phyloP scores from a whole-genome alignment of 306 rosid genomes.

The Luffa aegyptiaca region DNA sequence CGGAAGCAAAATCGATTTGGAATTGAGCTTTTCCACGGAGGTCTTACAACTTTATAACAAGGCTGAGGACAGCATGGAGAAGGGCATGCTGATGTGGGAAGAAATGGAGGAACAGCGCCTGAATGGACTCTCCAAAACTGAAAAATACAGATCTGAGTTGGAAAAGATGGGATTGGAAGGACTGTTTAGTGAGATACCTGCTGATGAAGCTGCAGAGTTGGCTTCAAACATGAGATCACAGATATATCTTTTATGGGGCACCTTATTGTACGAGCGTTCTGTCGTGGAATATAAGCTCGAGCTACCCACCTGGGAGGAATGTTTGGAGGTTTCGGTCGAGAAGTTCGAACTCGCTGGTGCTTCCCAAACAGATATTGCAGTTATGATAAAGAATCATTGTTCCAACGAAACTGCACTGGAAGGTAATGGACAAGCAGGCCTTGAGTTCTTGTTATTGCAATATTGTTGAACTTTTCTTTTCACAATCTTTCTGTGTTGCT shows the following conservation, averaged over 20 bases:
- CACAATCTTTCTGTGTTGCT: background rate
- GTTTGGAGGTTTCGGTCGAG: slow-evolving; percentile 81
- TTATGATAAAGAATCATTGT: slow-evolving; percentile 93
- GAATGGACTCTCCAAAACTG: slow-evolving; percentile 66
- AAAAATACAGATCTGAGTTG: slow-evolving; percentile 43
- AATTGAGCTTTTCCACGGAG: slow-evolving; percentile 38
- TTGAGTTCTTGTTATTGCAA: background rate
- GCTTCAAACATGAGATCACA: slow-evolving; percentile 69
- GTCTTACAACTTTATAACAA: slow-evolving; percentile 70
- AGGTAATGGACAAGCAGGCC: slow-evolving; percentile 33
- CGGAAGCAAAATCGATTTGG: slow-evolving; percentile 36
- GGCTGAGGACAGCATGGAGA: slow-evolving; percentile 91
- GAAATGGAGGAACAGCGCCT: slow-evolving; percentile 69
- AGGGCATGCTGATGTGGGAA: slow-evolving; percentile 83
- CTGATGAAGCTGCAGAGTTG: slow-evolving; percentile 65
- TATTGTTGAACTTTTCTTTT: background rate
- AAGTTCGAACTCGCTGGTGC: slow-evolving; percentile 94
- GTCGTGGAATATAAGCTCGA: slow-evolving; percentile 69
- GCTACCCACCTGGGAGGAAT: slow-evolving; percentile 94
- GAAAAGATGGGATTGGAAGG: slow-evolving; percentile 60
- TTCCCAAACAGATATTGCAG: slow-evolving; percentile 78
- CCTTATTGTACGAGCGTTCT: slow-evolving; percentile 78
- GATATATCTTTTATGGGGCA: slow-evolving; percentile 82
- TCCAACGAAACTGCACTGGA: slow-evolving; percentile 80
- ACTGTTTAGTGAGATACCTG: slow-evolving; percentile 45